Evolutionary conservation across 2,329 filamentous ascomycete species (phyloP).

Genomic region (Trichophyton equinum): DNA sequence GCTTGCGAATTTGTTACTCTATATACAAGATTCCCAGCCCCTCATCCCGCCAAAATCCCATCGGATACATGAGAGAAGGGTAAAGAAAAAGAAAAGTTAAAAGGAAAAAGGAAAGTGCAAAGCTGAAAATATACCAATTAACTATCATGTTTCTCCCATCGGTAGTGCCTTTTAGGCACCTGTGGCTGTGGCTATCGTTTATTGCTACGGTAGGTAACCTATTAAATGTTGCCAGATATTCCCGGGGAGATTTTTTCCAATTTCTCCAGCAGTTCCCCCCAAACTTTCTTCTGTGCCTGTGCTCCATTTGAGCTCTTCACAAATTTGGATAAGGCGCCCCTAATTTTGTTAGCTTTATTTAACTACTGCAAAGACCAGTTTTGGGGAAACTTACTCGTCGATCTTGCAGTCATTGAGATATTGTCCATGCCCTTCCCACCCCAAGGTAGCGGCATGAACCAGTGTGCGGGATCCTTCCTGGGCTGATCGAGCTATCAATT

Average conservation of each 20-base stretch:
- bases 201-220: not conserved
- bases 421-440: constrained; percentile 30
- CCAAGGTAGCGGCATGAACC: constrained; percentile 23
- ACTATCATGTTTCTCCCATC: not conserved
- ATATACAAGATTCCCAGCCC: not conserved
- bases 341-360: not conserved
- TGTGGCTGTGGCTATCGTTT: not conserved
- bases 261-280: constrained; percentile 2
- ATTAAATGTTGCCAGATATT: not conserved
- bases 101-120: not conserved
- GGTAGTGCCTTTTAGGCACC: not conserved
- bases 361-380: not conserved
- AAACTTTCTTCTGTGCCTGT: constrained; percentile 1
- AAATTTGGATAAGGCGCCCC: not conserved
- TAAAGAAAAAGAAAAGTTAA: too few species aligned
- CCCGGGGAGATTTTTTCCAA: not conserved
- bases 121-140: not conserved
- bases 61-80: not conserved
- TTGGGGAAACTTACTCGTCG: not conserved
- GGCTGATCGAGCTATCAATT: constrained; percentile 25
- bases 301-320: not conserved
- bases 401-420: constrained; percentile 21
- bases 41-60: not conserved
- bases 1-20: too few species aligned
- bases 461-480: constrained; percentile 35